Base-by-base conservation (phyloP, 2,329 filamentous ascomycete genomes). In the Albophoma yamanashiensis region DNA sequence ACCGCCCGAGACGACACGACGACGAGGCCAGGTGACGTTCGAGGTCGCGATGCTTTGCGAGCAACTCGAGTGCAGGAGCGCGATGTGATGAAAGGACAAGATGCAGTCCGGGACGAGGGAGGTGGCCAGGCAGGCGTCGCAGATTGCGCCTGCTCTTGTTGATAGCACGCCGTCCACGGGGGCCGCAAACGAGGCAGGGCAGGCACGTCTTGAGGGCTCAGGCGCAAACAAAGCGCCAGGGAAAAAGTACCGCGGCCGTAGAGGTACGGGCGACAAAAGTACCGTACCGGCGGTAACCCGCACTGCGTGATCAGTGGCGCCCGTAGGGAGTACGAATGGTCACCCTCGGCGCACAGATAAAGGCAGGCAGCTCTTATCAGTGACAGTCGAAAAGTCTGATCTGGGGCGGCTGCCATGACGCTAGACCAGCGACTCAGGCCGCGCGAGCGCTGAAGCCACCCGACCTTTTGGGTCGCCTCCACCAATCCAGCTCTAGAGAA, bases 341-440 rank as follows among this genome's bases (percentile, higher is more conserved):
- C 22, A 42, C 55, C 15, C 1, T 38, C 42, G 17, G 56, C 31
- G 3, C 27, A 27, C 15, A 58, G 56, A 50, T 45, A 45, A 20
- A 36, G 56, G 14, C 31, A n/a, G 45, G 34, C n/a, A 58, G 57
- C 34, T 58, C 43, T 58, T 58, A 58, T 58, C 57, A 50, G 57
- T 20, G 40, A 36, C 27, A 27, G 40, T 31, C 22, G 39, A 50
- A 58, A 58, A 50, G 43, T 58, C 43, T 52, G 57, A 58, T 52
- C 43, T 20, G 20, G 39, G 43, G 57, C 43, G 38, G 47, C 34
- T 52, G 43, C 56, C 25, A 40, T n/a, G 56, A 45, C 57, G 52
- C 57, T 47, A 36, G 27, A 31, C 3, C 27, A 45, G 9, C 56
- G 56, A 47, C 40, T 57, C 56, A 47, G 55, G 39, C 40, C 17